Evolutionary conservation across 2,329 filamentous ascomycete species (phyloP).

Genomic region (Chalaropsis thielavioides): DNA sequence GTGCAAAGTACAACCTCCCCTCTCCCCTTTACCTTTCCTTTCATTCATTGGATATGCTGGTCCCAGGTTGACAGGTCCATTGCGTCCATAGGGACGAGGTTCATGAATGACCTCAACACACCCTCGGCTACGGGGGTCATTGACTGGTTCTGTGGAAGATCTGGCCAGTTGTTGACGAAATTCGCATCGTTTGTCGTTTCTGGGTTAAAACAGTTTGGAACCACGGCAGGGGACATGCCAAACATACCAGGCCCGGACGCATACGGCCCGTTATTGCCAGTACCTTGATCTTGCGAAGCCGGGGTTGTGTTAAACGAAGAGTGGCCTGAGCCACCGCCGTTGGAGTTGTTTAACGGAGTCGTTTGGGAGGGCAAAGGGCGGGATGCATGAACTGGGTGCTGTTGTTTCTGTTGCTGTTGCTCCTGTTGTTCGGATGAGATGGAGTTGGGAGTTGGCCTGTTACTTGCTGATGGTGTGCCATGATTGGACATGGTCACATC

Average conservation of each 20-base stretch:
- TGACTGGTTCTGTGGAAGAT: conserved; percentile 29
- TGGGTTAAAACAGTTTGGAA: conserved; percentile 15
- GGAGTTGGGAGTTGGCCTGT: conserved; percentile 13
- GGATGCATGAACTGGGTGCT: background rate
- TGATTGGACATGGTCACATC: conserved; percentile 5
- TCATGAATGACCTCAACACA: conserved; percentile 42
- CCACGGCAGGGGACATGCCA: background rate
- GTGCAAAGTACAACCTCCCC: too few species aligned
- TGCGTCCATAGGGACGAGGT: conserved; percentile 44
- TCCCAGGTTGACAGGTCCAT: conserved; percentile 43
- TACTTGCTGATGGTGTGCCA: conserved; percentile 7
- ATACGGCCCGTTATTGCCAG: background rate
- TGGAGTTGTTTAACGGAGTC: background rate
- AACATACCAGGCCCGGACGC: background rate
- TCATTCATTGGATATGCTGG: conserved; percentile 19
- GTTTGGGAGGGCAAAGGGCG: background rate
- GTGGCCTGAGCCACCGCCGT: background rate
- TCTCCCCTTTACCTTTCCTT: background rate
- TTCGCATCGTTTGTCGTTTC: conserved; percentile 20
- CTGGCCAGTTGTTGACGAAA: conserved; percentile 27
- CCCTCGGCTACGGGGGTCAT: conserved; percentile 44
- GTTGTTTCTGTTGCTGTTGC: conserved; percentile 9
- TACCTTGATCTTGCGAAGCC: background rate
- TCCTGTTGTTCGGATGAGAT: conserved; percentile 10
- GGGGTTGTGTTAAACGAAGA: background rate